phyloP scores from a whole-genome alignment of 2,329 filamentous ascomycete species.

The Microcyclospora tardicrescens region DNA sequence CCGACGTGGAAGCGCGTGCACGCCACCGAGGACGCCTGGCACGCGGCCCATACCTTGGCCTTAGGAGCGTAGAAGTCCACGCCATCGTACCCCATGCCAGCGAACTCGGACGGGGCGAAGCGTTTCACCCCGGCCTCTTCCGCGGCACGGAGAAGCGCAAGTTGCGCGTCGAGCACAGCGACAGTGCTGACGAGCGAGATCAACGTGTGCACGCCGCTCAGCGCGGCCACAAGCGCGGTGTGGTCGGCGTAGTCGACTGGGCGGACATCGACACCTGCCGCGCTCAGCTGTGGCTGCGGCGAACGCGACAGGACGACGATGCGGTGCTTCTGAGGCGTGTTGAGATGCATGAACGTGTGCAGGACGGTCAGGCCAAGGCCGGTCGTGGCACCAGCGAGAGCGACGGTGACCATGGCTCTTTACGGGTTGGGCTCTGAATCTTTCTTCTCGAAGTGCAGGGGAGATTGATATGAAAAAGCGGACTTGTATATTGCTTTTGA shows the following conservation, averaged over 20 bases:
- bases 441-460: too few relatives aligned
- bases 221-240: constrained; percentile 10
- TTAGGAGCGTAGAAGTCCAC: constrained; percentile 16
- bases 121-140: constrained; percentile 46
- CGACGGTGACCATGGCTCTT: constrained; percentile 19
- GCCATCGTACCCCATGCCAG: constrained; percentile 11
- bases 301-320: constrained; percentile 17
- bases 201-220: constrained; percentile 19
- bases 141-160: constrained; percentile 42
- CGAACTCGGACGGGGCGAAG: constrained; percentile 49
- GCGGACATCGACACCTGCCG: constrained; percentile 13
- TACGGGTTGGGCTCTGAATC: too few relatives aligned
- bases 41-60: constrained; percentile 13
- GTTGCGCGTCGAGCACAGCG: constrained; percentile 27
- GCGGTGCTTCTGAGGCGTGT: constrained; percentile 9
- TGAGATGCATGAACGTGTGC: constrained; percentile 11
- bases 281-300: constrained; percentile 10
- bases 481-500: too few relatives aligned
- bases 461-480: too few relatives aligned
- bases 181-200: constrained; percentile 16
- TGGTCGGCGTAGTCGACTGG: constrained; percentile 16
- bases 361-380: constrained; percentile 21
- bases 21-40: constrained; percentile 11
- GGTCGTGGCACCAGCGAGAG: constrained; percentile 17
- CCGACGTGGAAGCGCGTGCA: constrained; percentile 17